phyloP scores from a whole-genome alignment of 768 basidiomycete genomes.

The Multifurca ochricompacta region DNA sequence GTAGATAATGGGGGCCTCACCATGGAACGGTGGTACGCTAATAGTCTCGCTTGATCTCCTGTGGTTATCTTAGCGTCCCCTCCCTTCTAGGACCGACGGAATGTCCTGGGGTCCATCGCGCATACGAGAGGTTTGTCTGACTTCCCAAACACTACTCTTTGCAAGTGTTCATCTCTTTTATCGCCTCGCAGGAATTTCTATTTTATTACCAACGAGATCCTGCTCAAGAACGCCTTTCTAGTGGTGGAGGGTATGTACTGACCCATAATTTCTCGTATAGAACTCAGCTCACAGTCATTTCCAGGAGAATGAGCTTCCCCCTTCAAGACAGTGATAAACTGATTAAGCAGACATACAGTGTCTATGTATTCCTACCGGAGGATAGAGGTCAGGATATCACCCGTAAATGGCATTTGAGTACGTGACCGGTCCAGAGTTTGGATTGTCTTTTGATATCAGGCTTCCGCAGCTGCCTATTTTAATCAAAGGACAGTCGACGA shows the following conservation, averaged over 20 bases:
- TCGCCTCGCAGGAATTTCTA: slow-evolving; percentile 56
- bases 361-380: slow-evolving; percentile 49
- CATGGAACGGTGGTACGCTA: slow-evolving; percentile 59
- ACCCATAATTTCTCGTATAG: background rate
- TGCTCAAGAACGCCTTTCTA: slow-evolving; percentile 23
- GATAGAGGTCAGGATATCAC: slow-evolving; percentile 24
- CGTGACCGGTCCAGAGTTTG: slow-evolving; percentile 24
- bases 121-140: slow-evolving; percentile 62
- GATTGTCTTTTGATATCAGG: slow-evolving; percentile 14
- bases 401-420: slow-evolving; percentile 81
- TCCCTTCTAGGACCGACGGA: slow-evolving; percentile 50
- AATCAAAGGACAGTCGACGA: slow-evolving; percentile 68
- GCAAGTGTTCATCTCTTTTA: background rate
- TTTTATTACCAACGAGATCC: slow-evolving; percentile 62
- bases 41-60: background rate
- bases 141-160: background rate
- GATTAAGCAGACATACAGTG: slow-evolving; percentile 81
- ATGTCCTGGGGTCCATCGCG: slow-evolving; percentile 77
- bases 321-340: slow-evolving; percentile 34
- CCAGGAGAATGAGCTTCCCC: slow-evolving; percentile 35
- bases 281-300: background rate
- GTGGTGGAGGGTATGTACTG: slow-evolving; percentile 16
- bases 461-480: slow-evolving; percentile 64
- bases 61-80: background rate
- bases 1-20: slow-evolving; percentile 70